A percentile compares a stretch with the other conserved stretches of the same genome.
These are phyloP conservation scores for Lagenidium giganteum DNA, from an alignment of 352 stramenopile genomes.

Conservation along the genomic window DNA sequence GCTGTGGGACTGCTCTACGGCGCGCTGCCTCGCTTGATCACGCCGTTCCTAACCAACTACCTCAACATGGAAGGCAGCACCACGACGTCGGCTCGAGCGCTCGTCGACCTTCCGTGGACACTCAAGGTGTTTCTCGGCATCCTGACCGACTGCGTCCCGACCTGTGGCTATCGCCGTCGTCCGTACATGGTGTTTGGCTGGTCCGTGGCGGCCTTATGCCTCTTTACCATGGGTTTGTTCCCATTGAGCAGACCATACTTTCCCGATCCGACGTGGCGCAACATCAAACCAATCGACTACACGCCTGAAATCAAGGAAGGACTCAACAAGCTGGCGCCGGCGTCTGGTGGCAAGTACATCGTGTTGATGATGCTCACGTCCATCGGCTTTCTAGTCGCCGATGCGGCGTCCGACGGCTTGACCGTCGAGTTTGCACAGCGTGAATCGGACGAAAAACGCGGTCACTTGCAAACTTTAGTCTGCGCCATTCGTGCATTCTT, in stretches of 20 bases:
- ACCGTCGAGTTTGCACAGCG: conserved; percentile 51
- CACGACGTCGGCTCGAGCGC: conserved; percentile 18
- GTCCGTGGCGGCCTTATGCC: conserved; percentile 17
- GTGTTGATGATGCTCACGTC: conserved; percentile 59
- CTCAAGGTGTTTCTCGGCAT: conserved; percentile 42
- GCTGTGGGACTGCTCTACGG: conserved; percentile 47
- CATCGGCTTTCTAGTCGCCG: conserved; percentile 69
- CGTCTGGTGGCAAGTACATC: conserved; percentile 37
- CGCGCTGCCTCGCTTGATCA: conserved; percentile 31
- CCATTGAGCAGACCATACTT: conserved; percentile 1
- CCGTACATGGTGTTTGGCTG: conserved; percentile 48
- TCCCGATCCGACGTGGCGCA: too few species aligned
- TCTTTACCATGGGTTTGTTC: conserved; percentile 20
- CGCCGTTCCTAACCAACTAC: conserved; percentile 34
- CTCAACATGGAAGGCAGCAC: conserved; percentile 38
- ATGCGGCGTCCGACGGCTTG: conserved; percentile 64
- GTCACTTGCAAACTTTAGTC: conserved; percentile 32
- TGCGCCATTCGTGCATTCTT: too few species aligned
- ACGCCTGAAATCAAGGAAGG: too few species aligned
- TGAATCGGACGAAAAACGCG: conserved; percentile 30
- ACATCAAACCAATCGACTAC: not conserved
- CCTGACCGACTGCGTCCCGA: conserved; percentile 37
- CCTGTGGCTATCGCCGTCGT: conserved; percentile 37
- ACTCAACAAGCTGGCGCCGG: conserved; percentile 9
- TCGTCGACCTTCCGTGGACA: conserved; percentile 42